Conservation (phyloP, 1,284 basidiomycete genomes). For the Trichosporon inkin region DNA sequence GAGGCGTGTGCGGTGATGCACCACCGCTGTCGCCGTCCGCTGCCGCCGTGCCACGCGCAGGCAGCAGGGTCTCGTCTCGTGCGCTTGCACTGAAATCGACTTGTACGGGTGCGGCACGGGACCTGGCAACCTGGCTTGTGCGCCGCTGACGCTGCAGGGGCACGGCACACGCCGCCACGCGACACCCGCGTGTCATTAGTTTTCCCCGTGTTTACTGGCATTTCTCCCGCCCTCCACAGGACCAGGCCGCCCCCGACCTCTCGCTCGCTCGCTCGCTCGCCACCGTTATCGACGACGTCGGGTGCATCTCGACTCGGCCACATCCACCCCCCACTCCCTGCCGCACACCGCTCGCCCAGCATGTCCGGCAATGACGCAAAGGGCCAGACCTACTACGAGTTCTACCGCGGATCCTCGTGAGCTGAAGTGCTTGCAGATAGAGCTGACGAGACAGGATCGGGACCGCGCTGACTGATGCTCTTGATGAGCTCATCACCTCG, state of each 20-base stretch:
- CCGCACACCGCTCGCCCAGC: slow-evolving; percentile 9
- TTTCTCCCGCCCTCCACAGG: neutral
- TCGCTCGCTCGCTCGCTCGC: neutral
- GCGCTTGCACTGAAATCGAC: neutral
- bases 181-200: neutral
- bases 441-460: slow-evolving; percentile 65
- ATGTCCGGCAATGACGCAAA: slow-evolving; percentile 29
- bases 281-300: slow-evolving; percentile 1
- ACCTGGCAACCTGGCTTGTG: too few species aligned
- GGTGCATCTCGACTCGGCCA: neutral
- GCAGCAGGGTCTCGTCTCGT: too few species aligned
- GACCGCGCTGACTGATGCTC: slow-evolving; percentile 95
- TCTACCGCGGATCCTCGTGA: slow-evolving; percentile 60
- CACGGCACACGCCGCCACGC: neutral
- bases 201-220: neutral
- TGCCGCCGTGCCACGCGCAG: too few species aligned
- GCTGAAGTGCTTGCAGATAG: neutral
- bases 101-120: too few species aligned
- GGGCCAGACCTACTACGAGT: slow-evolving; percentile 73
- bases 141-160: too few species aligned
- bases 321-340: neutral
- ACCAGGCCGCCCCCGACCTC: neutral
- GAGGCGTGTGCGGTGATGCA: neutral
- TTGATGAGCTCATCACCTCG: slow-evolving; percentile 96
- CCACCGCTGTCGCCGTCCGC: too few species aligned